Conservation (phyloP, 345 rosid genomes). For the Eucalyptus virginea region DNA sequence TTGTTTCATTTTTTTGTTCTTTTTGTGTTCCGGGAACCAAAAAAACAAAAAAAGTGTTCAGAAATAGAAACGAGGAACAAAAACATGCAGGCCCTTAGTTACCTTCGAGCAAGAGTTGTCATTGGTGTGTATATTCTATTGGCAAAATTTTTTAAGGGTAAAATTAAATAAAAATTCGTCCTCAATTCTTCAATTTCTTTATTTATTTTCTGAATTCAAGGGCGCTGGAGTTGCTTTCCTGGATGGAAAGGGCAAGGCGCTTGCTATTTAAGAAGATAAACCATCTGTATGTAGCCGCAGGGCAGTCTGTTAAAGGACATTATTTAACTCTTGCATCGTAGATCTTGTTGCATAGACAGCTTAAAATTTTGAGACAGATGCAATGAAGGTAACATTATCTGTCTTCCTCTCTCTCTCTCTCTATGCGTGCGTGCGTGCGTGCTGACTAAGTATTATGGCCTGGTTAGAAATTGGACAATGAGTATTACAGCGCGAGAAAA, state of each 20-base stretch:
- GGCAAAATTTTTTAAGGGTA: background rate
- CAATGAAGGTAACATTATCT: background rate
- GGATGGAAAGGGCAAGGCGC: constrained; percentile 39
- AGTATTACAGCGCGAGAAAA: background rate
- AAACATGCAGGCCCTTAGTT: too few species aligned
- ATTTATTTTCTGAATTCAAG: constrained; percentile 10
- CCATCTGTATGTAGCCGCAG: background rate
- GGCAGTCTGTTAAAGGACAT: background rate
- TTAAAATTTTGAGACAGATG: background rate
- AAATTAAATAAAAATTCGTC: background rate
- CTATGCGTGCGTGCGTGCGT: too few species aligned
- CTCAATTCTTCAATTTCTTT: background rate
- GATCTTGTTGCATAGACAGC: background rate
- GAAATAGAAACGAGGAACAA: too few species aligned
- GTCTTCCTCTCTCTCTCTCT: background rate
- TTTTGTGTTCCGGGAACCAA: too few species aligned
- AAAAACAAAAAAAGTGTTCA: too few species aligned
- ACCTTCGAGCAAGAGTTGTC: constrained; percentile 36
- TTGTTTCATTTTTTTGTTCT: too few species aligned
- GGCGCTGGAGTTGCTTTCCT: constrained; percentile 26
- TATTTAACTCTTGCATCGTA: background rate
- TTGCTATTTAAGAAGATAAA: background rate
- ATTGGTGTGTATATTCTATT: constrained; percentile 26
- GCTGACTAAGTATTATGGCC: background rate
- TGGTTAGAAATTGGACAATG: background rate